A percentile compares a stretch with the other conserved stretches of the same genome.
These are phyloP conservation scores for Nitzschia sp. DNA, from an alignment of 108 stramenopile species.

Conservation along the genomic window DNA sequence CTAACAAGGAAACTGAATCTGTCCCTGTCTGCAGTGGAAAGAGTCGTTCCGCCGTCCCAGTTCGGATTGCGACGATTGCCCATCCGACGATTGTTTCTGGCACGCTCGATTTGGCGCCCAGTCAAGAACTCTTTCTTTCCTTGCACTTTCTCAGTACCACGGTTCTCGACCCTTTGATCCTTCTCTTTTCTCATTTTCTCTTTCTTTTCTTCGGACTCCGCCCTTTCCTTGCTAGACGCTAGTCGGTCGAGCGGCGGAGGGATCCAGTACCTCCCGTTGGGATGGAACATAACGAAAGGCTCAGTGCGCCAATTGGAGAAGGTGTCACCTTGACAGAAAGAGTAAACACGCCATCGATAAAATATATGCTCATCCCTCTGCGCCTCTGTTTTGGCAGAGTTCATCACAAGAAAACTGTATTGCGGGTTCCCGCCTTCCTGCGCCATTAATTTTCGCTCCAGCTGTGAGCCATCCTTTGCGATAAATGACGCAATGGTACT, in stretches of 20 bases:
- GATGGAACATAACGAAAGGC: conserved; percentile 68
- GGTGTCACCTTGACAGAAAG: conserved; percentile 68
- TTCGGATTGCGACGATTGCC: conserved; percentile 17
- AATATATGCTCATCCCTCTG: conserved; percentile 55
- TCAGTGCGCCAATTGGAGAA: conserved; percentile 61
- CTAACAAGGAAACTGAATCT: conserved; percentile 57
- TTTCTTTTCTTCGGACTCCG: conserved; percentile 36
- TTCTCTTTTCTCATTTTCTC: conserved; percentile 38
- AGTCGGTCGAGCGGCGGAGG: conserved; percentile 57
- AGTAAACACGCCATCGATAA: conserved; percentile 78
- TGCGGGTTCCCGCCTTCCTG: conserved; percentile 20
- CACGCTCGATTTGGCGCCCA: conserved; percentile 64
- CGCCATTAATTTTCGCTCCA: not conserved
- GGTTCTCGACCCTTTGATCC: conserved; percentile 44
- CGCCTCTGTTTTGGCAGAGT: conserved; percentile 48
- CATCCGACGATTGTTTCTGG: conserved; percentile 10
- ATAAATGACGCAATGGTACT: not conserved
- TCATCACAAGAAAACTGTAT: conserved; percentile 65
- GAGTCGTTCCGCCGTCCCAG: conserved; percentile 37
- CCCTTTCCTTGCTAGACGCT: conserved; percentile 48
- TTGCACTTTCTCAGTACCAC: not conserved
- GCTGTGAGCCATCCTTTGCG: not conserved
- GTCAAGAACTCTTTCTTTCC: conserved; percentile 44
- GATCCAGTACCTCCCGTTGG: conserved; percentile 58
- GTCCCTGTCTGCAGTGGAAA: conserved; percentile 55